Conservation (phyloP, 2,329 filamentous ascomycete genomes). For the Nannizzia gypsea region DNA sequence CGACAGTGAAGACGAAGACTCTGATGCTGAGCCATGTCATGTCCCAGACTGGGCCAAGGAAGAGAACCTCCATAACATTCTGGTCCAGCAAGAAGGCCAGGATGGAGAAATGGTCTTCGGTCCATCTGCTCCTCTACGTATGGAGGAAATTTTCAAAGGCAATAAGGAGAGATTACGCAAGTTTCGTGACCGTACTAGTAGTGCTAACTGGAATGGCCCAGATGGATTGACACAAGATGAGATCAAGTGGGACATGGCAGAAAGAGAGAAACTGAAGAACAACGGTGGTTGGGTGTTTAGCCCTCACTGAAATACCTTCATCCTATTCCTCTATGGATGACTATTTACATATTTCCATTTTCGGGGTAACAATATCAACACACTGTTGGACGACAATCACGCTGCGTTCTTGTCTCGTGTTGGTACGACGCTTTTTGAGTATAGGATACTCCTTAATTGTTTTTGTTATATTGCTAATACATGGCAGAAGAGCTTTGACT, state of each 20-base stretch:
- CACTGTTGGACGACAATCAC: not conserved
- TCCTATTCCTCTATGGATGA: not conserved
- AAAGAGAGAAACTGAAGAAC: slow-evolving; percentile 63
- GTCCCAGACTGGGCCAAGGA: slow-evolving; percentile 81
- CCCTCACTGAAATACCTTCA: slow-evolving; percentile 1
- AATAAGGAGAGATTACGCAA: slow-evolving; percentile 75
- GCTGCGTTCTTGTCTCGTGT: not conserved
- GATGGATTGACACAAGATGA: slow-evolving; percentile 83
- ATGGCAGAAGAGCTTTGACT: not conserved
- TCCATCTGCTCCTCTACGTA: slow-evolving; percentile 71
- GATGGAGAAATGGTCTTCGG: slow-evolving; percentile 80
- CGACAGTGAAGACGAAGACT: slow-evolving; percentile 80
- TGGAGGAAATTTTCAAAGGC: slow-evolving; percentile 93
- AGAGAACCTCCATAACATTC: slow-evolving; percentile 62
- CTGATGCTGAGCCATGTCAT: slow-evolving; percentile 47
- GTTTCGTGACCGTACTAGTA: slow-evolving; percentile 82
- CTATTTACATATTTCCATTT: not conserved
- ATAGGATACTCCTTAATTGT: not conserved
- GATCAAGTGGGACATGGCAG: slow-evolving; percentile 65
- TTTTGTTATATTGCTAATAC: not conserved
- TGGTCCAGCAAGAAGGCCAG: slow-evolving; percentile 66
- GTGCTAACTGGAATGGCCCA: slow-evolving; percentile 78
- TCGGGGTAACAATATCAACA: not conserved
- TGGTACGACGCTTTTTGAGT: not conserved
- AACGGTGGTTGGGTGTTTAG: slow-evolving; percentile 71